phyloP scores from a whole-genome alignment of 192 early-diverging fungal genomes.

The Rhizophagus clarus region DNA sequence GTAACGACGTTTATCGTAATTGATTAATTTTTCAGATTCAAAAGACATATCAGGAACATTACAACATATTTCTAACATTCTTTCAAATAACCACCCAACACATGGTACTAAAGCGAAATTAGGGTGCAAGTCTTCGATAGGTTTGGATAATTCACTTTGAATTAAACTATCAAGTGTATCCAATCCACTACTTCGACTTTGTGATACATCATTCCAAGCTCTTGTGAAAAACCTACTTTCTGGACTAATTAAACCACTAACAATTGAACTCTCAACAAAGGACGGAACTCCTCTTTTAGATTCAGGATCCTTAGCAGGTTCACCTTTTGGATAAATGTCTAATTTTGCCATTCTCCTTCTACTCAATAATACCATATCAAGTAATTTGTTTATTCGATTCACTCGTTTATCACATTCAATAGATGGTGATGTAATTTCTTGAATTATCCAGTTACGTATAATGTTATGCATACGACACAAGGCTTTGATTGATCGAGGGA shows the following conservation, averaged over 20 bases:
- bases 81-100: constrained; percentile 74
- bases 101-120: constrained; percentile 55
- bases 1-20: constrained; percentile 71
- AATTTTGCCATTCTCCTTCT: constrained; percentile 40
- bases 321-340: constrained; percentile 25
- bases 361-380: constrained; percentile 61
- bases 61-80: constrained; percentile 70
- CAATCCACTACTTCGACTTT: constrained; percentile 50
- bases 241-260: constrained; percentile 70
- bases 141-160: not conserved
- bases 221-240: constrained; percentile 65
- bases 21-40: constrained; percentile 58
- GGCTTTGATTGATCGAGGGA: constrained; percentile 68
- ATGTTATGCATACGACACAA: constrained; percentile 66
- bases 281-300: constrained; percentile 52
- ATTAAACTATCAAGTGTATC: constrained; percentile 58
- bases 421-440: constrained; percentile 53
- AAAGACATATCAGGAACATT: constrained; percentile 60
- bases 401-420: constrained; percentile 56
- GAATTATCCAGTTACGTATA: constrained; percentile 70
- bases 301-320: constrained; percentile 12
- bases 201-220: constrained; percentile 65
- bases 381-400: constrained; percentile 58
- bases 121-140: not conserved
- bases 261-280: constrained; percentile 70